Conservation (phyloP, 106 monocot species). For the Narthecium ossifragum region DNA sequence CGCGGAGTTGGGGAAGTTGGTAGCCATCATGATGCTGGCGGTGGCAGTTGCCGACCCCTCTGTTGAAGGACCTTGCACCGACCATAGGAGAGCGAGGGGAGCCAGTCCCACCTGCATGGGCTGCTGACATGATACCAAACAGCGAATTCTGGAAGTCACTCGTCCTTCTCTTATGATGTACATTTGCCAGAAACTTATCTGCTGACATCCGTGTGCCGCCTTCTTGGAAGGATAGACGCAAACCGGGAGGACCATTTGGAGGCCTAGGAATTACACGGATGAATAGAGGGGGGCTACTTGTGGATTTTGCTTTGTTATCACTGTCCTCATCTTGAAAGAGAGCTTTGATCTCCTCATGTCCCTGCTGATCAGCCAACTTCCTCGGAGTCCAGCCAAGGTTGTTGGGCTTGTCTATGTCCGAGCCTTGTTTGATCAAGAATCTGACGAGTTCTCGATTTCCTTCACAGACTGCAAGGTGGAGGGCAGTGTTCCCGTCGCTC, state of each 20-base stretch:
- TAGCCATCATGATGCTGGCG: not conserved
- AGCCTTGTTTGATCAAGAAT: slow-evolving; percentile 29
- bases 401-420: slow-evolving; percentile 14
- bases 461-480: slow-evolving; percentile 32
- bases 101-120: slow-evolving; percentile 1
- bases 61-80: not conserved
- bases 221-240: not conserved
- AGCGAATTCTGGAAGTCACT: slow-evolving; percentile 36
- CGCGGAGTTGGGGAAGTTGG: slow-evolving; percentile 2
- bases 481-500: slow-evolving; percentile 21
- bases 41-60: not conserved
- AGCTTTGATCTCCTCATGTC: slow-evolving; percentile 28
- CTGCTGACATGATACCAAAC: slow-evolving; percentile 40
- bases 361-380: slow-evolving; percentile 29
- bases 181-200: not conserved
- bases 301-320: too few species aligned
- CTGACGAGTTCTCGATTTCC: slow-evolving; percentile 20
- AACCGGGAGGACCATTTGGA: too few species aligned
- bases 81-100: not conserved
- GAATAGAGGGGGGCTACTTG: too few species aligned
- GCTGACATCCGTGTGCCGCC: too few species aligned
- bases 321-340: slow-evolving; percentile 13
- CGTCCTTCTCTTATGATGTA: slow-evolving; percentile 10
- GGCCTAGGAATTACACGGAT: too few species aligned
- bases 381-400: slow-evolving; percentile 28